Evolutionary conservation across 2,329 filamentous ascomycete species (phyloP), one percentile per base, ranked within the genome.

Genomic region (Corinectria fuckeliana): DNA sequence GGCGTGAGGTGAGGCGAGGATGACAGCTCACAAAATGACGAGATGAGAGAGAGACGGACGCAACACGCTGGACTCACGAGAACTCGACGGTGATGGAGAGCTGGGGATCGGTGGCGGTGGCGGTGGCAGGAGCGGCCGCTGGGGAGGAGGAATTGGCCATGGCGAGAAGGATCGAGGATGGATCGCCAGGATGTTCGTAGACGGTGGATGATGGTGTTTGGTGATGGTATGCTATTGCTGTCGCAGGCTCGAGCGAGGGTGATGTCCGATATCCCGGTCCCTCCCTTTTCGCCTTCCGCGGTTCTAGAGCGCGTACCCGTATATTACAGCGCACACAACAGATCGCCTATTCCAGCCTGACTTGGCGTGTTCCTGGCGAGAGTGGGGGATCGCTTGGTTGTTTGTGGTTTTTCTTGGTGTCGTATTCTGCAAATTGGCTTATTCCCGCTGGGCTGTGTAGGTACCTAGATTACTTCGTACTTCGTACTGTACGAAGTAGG

Each of bases 61-160:
- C n/a, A n/a, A 48, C 48, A 25, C 49, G 56, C 53, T 18, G 23
- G 44, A 76, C 80, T 72, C 73, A 81, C 80, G 79, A 82, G 71
- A 95, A 94, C 74, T 95, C 91, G 25, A 95, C 86, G 5, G 84
- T 85, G 65, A 94, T 82, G 20, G 82, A 74, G 49, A 91, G 77
- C 9, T 74, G 30, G 74, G 65, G 52, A 67, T 14, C n/a, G 47
- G 58, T 57, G 21, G 44, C 47, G 38, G 39, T 26, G 45, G 54
- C 38, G 32, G 56, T 2, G 13, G 39, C 36, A 4, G 16, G 16
- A 16, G 16, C 39, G 8, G 38, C 18, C 48, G 60, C 57, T 70
- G 52, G 36, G 50, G 58, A 56, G 30, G 48, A 57, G 5, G 51
- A 41, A 36, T 63, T 60, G 53, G 53, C 58, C 66, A 70, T 70